A percentile compares a stretch with the other conserved stretches of the same genome.
Evolutionary conservation across 139 green algal genomes (phyloP).

Genomic region (Gonium pectorale): DNA sequence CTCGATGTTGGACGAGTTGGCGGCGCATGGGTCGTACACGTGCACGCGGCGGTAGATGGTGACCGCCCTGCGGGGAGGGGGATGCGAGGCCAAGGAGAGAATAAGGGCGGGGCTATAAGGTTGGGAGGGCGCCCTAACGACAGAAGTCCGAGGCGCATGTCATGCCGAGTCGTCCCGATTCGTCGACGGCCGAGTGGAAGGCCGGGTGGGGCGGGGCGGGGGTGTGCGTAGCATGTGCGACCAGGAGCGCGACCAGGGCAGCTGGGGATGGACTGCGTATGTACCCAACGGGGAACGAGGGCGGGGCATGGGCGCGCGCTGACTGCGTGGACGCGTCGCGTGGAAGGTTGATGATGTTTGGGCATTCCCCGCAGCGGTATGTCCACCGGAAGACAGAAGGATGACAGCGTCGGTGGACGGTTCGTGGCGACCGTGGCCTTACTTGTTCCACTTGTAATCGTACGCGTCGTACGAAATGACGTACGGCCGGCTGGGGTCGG

Average conservation of each 20-base stretch:
- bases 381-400: background rate
- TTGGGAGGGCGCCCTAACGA: no score
- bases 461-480: constrained; percentile 49
- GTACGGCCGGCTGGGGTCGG: background rate
- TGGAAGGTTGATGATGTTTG: background rate
- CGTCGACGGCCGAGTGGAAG: no score
- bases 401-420: no score
- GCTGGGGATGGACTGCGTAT: no score
- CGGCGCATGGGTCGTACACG: constrained; percentile 47
- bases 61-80: background rate
- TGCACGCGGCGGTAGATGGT: constrained; percentile 19
- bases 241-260: no score
- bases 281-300: no score
- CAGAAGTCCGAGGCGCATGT: no score
- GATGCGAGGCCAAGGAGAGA: background rate
- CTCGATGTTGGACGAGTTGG: constrained; percentile 19
- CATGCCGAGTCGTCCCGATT: no score
- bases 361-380: no score
- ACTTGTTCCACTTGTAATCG: constrained; percentile 45
- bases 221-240: no score
- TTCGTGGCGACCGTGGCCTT: background rate
- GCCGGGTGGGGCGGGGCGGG: background rate
- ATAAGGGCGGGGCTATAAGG: background rate
- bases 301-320: no score
- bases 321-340: background rate